Conservation (phyloP, 1,284 basidiomycete genomes). For the Chalciporus sp. region DNA sequence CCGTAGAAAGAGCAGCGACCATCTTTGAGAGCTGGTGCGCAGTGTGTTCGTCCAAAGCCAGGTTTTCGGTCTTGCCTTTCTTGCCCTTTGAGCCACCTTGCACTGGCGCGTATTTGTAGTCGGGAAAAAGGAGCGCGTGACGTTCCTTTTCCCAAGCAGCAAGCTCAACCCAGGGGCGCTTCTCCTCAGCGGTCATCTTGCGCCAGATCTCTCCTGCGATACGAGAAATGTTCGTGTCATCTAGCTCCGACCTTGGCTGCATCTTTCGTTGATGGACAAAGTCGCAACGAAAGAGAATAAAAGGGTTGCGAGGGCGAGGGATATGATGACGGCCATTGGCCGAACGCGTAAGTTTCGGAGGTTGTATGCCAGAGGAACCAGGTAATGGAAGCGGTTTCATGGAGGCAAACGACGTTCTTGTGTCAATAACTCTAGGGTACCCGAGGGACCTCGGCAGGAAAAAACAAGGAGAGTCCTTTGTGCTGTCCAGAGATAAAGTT, state of each 20-base stretch:
- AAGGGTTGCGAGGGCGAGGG: slow-evolving; percentile 83
- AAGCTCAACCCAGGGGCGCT: slow-evolving; percentile 50
- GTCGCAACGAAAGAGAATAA: slow-evolving; percentile 82
- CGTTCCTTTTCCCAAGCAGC: slow-evolving; percentile 52
- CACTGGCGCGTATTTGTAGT: slow-evolving; percentile 49
- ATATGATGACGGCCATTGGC: slow-evolving; percentile 50
- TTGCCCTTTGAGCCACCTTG: slow-evolving; percentile 23
- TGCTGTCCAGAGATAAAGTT: slow-evolving; percentile 8
- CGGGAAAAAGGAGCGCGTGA: slow-evolving; percentile 48
- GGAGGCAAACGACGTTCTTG: background rate
- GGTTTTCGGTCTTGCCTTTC: slow-evolving; percentile 19
- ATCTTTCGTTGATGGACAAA: slow-evolving; percentile 51
- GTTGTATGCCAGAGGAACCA: slow-evolving; percentile 24
- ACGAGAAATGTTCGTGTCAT: slow-evolving; percentile 60
- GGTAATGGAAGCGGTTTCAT: slow-evolving; percentile 26
- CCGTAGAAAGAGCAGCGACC: slow-evolving; percentile 1
- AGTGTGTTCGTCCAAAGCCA: slow-evolving; percentile 17
- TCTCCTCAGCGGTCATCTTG: slow-evolving; percentile 45
- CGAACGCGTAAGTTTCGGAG: slow-evolving; percentile 19
- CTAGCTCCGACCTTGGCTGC: slow-evolving; percentile 46
- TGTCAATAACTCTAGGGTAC: background rate
- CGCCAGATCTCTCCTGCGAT: slow-evolving; percentile 59
- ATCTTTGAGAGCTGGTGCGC: slow-evolving; percentile 44
- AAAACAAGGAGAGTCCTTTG: slow-evolving; percentile 10
- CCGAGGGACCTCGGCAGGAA: slow-evolving; percentile 12